phyloP scores from a whole-genome alignment of 176 grass and related monocot genomes.

The Poa annua region DNA sequence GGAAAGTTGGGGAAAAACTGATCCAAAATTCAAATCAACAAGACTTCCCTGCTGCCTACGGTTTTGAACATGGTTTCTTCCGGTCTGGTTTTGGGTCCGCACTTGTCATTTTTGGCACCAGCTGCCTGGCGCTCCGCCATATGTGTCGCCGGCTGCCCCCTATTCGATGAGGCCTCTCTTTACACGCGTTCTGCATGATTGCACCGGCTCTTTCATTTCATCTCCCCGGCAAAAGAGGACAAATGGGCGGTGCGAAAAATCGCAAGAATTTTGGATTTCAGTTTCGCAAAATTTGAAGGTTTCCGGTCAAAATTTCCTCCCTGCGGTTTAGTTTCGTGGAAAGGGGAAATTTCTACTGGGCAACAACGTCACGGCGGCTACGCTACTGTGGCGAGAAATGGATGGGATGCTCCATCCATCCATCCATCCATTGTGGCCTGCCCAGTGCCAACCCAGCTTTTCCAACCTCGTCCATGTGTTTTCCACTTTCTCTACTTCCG shows the following conservation, averaged over 20 bases:
- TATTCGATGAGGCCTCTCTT: background rate
- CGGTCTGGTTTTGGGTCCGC: background rate
- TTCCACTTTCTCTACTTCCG: conserved; percentile 6
- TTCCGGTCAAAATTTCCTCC: background rate
- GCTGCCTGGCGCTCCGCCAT: conserved; percentile 3
- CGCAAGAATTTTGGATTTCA: background rate
- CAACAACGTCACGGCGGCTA: background rate
- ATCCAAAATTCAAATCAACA: background rate
- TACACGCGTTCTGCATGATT: background rate
- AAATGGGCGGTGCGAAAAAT: background rate
- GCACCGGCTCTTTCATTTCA: conserved; percentile 7
- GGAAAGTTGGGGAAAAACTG: background rate
- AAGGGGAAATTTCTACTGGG: conserved; percentile 24
- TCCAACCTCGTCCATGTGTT: conserved; percentile 31
- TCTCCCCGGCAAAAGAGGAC: background rate
- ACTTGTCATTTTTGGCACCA: conserved; percentile 29
- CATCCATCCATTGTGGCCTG: too few species aligned
- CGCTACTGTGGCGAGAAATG: background rate
- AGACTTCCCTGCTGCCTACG: background rate
- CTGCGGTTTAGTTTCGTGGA: background rate
- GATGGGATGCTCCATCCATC: background rate
- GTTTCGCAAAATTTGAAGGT: conserved; percentile 4
- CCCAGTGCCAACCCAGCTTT: conserved; percentile 19
- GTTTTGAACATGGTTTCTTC: background rate
- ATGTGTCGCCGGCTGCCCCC: background rate